Evolutionary conservation across 192 early-diverging fungal genomes (phyloP).

Genomic region (Backusella westeae): DNA sequence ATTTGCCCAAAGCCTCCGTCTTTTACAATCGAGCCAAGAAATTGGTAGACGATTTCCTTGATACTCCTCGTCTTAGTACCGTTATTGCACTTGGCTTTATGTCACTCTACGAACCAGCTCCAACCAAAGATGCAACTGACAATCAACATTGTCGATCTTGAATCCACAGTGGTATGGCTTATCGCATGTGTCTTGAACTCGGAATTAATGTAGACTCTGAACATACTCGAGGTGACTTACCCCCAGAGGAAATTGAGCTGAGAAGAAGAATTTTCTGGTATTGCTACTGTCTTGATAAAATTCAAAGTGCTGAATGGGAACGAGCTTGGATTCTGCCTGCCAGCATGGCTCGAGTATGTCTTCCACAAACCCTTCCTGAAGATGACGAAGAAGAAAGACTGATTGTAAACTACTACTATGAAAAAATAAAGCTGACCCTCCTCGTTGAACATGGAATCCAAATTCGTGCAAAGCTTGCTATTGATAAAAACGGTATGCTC

Average conservation of each 20-base stretch:
- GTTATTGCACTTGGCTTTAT: slow-evolving; percentile 18
- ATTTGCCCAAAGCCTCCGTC: not conserved
- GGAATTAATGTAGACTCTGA: slow-evolving; percentile 15
- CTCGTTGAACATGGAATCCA: not conserved
- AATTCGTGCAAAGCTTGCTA: not conserved
- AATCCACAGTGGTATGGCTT: slow-evolving; percentile 16
- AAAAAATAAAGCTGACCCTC: not conserved
- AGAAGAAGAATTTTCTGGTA: slow-evolving; percentile 25
- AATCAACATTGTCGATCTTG: slow-evolving; percentile 13
- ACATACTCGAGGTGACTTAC: not conserved
- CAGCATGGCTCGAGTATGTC: not conserved
- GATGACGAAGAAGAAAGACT: not conserved
- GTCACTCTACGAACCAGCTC: slow-evolving; percentile 19
- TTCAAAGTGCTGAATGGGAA: slow-evolving; percentile 15
- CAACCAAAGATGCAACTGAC: not conserved
- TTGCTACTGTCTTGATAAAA: slow-evolving; percentile 29
- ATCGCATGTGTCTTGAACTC: slow-evolving; percentile 22
- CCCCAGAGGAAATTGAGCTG: slow-evolving; percentile 14
- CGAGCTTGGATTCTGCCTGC: slow-evolving; percentile 19
- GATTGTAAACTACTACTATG: not conserved
- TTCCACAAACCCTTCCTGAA: not conserved
- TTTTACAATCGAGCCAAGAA: slow-evolving; percentile 25
- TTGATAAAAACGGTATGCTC: not conserved
- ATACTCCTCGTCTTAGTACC: slow-evolving; percentile 25
- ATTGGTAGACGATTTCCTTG: slow-evolving; percentile 24